Evolutionary conservation across 1,284 basidiomycete genomes (phyloP), one percentile per base, ranked within the genome.

Genomic region (Lignosus rhinocerotis): DNA sequence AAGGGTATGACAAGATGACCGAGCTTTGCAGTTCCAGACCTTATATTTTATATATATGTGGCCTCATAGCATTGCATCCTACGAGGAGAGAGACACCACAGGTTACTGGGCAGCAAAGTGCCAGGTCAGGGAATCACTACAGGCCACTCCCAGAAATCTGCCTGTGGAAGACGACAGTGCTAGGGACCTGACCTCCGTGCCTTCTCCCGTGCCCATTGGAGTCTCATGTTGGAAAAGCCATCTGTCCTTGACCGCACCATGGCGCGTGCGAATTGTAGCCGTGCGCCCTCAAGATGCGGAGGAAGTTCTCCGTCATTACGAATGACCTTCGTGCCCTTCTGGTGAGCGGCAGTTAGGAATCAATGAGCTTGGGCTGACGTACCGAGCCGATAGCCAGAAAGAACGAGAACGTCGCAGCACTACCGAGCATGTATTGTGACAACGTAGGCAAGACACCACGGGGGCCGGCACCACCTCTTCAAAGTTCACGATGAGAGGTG

Each of bases 351-450:
- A 39, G n/a, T 19, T 34, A 16, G 25, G 42, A 25, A 39, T 45
- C 44, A 50, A 49, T 36, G 33, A 21, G 45, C 43, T 42, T 50
- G 46, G 14, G 31, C 8, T 38, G 55, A 68, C 86, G 65, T 70
- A 92, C 91, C 25, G 91, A 92, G 64, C 91, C 91, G 64, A 93
- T 88, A 32, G 92, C 80, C 41, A 93, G 83, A 83, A 94, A 93
- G 77, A 93, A 93, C 16, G 84, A 84, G 70, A 93, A 93, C 0
- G 91, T 93, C 4, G 92, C 92, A 12, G 90, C 93, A 66, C 92
- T 94, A 70, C 88, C 89, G 33, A 95, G 82, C 94, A 97, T 97
- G 75, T 96, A 96, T 69, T 94, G 93, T 16, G 93, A 95, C 43
- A 97, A 84, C 0, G 94, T 96, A 3, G 92, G 89, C 42, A 97